A percentile compares a stretch with the other conserved stretches of the same genome.
These are phyloP conservation scores for Astrephomene gubernaculifera DNA, from an alignment of 139 green algal species.

Conservation along the genomic window DNA sequence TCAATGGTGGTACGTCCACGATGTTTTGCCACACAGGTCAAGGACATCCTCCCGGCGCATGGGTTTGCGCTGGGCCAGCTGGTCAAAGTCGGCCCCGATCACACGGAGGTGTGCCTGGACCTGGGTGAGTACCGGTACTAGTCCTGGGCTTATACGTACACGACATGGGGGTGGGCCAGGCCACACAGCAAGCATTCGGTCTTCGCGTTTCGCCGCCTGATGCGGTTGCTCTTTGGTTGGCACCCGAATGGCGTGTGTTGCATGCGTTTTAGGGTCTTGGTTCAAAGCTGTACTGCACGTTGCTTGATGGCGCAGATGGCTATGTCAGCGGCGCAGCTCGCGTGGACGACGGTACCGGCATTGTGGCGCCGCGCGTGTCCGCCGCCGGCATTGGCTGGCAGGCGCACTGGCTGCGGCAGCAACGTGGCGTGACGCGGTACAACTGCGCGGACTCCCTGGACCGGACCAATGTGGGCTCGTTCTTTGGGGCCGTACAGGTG, in stretches of 20 bases:
- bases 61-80: conserved; percentile 61
- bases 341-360: background rate
- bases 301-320: background rate
- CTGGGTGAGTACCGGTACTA: conserved; percentile 1
- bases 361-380: conserved; percentile 26
- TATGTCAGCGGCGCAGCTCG: background rate
- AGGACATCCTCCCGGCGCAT: conserved; percentile 46
- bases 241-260: no score
- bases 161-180: no score
- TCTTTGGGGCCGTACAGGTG: conserved; percentile 92
- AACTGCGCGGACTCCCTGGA: conserved; percentile 99
- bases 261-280: no score
- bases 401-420: conserved; percentile 67
- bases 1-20: no score
- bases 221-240: no score
- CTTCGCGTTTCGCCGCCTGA: no score
- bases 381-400: conserved; percentile 58
- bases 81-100: conserved; percentile 56
- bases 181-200: no score
- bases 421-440: conserved; percentile 75
- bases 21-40: conserved; percentile 37
- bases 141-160: no score
- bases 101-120: conserved; percentile 40
- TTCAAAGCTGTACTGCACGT: no score
- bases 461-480: conserved; percentile 96